phyloP scores from a whole-genome alignment of 495 filamentous ascomycete species.

The Poronia punctata region DNA sequence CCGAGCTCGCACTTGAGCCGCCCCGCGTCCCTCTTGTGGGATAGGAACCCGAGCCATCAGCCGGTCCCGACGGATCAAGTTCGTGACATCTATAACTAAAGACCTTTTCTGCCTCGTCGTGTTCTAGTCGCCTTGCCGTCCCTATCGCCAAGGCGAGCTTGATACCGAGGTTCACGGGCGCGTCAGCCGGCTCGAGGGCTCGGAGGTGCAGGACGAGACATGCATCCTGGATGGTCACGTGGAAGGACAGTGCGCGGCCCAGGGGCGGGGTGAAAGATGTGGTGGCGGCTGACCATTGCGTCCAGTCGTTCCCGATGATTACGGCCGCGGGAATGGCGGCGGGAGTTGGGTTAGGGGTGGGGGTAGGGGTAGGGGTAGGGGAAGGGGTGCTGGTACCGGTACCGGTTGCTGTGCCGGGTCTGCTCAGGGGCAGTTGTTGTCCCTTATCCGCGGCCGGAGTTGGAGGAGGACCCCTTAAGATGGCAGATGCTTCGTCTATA shows the following conservation, averaged over 20 bases:
- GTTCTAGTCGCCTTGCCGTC: slow-evolving; percentile 53
- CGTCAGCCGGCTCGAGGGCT: slow-evolving; percentile 59
- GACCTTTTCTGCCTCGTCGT: slow-evolving; percentile 73
- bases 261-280: slow-evolving; percentile 37
- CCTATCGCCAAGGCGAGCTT: slow-evolving; percentile 51
- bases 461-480: slow-evolving; percentile 52
- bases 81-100: slow-evolving; percentile 49
- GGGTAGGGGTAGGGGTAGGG: no score
- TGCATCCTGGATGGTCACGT: slow-evolving; percentile 70
- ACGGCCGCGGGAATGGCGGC: not conserved
- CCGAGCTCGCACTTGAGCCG: not conserved
- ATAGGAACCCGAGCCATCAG: slow-evolving; percentile 1
- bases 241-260: slow-evolving; percentile 54
- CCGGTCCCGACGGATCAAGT: slow-evolving; percentile 1
- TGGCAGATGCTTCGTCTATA: slow-evolving; percentile 58
- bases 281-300: slow-evolving; percentile 3
- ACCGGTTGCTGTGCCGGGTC: slow-evolving; percentile 4
- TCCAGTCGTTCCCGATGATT: slow-evolving; percentile 11
- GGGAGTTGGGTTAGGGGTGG: no score
- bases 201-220: slow-evolving; percentile 72
- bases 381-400: no score
- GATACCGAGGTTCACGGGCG: slow-evolving; percentile 41
- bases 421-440: not conserved
- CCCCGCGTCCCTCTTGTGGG: slow-evolving; percentile 4
- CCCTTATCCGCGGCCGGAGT: slow-evolving; percentile 4